Evolutionary conservation across 2,329 filamentous ascomycete species (phyloP).

Genomic region (Trichoderma polysporum): DNA sequence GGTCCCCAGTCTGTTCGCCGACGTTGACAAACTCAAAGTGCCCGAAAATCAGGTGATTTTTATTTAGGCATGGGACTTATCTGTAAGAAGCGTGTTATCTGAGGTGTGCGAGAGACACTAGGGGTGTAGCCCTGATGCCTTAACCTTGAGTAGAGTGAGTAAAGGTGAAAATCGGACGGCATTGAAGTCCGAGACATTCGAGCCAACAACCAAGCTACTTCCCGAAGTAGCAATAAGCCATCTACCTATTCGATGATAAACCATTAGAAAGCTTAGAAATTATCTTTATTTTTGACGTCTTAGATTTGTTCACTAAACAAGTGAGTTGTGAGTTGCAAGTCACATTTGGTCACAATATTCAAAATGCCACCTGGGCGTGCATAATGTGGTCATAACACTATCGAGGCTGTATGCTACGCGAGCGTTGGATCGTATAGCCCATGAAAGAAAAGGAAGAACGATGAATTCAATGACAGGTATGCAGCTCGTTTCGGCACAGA

Average conservation of each 20-base stretch:
- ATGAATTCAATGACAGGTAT: background rate
- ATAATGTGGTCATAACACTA: background rate
- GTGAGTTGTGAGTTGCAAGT: background rate
- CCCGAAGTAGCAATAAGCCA: background rate
- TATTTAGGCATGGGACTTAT: background rate
- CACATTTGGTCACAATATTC: background rate
- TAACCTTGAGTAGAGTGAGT: background rate
- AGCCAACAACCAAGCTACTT: background rate
- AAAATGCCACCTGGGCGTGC: background rate
- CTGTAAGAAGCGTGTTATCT: background rate
- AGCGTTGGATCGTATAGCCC: constrained; percentile 4
- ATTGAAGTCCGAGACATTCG: background rate
- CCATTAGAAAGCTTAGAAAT: background rate
- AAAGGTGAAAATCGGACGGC: background rate
- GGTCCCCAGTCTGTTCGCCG: constrained; percentile 6
- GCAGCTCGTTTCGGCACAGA: background rate
- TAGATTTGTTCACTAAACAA: background rate
- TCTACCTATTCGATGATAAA: background rate
- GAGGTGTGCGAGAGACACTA: background rate
- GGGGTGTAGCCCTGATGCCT: background rate
- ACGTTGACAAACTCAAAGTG: background rate
- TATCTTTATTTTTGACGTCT: background rate
- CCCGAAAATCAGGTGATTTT: constrained; percentile 8
- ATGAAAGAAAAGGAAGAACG: background rate
- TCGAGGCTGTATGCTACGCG: background rate